Base-by-base conservation (phyloP, 129 eudicot genomes). In the Solidago caesia region DNA sequence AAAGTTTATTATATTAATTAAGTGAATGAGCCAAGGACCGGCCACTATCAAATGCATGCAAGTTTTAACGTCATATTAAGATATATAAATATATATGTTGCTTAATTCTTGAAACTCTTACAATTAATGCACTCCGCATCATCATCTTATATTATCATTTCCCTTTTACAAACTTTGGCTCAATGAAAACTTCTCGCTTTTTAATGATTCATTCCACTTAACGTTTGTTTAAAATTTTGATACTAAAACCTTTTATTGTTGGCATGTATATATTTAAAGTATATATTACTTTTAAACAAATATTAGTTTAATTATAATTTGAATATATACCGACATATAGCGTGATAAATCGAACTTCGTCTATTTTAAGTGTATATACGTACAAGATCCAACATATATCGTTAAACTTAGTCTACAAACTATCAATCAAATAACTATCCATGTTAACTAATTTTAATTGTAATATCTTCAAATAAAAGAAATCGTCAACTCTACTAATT, bases 171-270 rank as follows among this genome's bases (percentile, higher is more conserved):
- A 49, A 27, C 11, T 49, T 69, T 69, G 74, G 26, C 62, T 69
- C 62, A 29, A n/a, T n/a, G n/a, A n/a, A 33, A 1, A 26, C 62
- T 27, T 69, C 47, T 69, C 33, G 4, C 74, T 69, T 69, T 49
- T 69, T 51, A 12, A 69, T 69, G 55, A 26, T 48, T n/a, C 59
- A 21, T 12, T 70, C 59, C 74, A 70, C 59, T 13, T 70, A 21
- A 70, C 41, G 2, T 33, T 33, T 33, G 39, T 33, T 33, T 33
- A 33, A 33, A 33, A 3, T 1, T 33, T 33, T 33, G 39, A 33
- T 33, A 33, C 3, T 1, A 33, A 15, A 51, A 70, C 29, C 26
- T 41, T 51, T 70, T 70, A 51, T 29, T 69, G 52, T 47, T 10
- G 11, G 52, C 39, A 29, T 29, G 39, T 29, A 29, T 29, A 29